These are phyloP conservation scores for Stylonectria norvegica DNA, from an alignment of 2,329 filamentous ascomycete genomes.

Conservation along the genomic window DNA sequence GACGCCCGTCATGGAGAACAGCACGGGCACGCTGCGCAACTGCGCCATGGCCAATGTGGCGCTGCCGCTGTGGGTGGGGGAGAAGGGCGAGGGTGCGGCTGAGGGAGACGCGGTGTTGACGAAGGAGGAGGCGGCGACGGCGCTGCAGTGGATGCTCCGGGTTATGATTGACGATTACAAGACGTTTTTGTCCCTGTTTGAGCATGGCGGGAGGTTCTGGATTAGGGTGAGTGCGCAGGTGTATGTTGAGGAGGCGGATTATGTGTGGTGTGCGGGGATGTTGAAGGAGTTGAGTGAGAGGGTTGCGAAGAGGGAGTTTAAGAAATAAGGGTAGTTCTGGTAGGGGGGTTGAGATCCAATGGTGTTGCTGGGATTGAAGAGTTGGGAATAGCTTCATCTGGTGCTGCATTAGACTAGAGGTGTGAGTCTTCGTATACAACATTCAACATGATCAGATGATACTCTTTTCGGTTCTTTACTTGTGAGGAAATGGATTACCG, in stretches of 20 bases:
- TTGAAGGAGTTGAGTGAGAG: conserved; percentile 50
- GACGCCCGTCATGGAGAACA: conserved; percentile 70
- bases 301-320: conserved; percentile 37
- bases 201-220: conserved; percentile 64
- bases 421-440: too few species aligned
- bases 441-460: too few species aligned
- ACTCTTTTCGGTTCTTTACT: too few species aligned
- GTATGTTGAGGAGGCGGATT: conserved; percentile 78
- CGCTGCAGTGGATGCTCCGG: conserved; percentile 56
- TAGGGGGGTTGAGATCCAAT: too few species aligned
- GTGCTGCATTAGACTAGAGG: too few species aligned
- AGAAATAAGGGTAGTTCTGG: too few species aligned
- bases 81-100: conserved; percentile 22
- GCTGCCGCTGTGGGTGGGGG: conserved; percentile 56
- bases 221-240: conserved; percentile 74
- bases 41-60: conserved; percentile 72
- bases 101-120: conserved; percentile 31
- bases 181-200: conserved; percentile 67
- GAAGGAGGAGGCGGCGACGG: conserved; percentile 30
- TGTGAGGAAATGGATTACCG: too few species aligned
- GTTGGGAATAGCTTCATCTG: too few species aligned
- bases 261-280: conserved; percentile 62
- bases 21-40: conserved; percentile 54
- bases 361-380: too few species aligned
- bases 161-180: conserved; percentile 57